A percentile compares a stretch with the other conserved stretches of the same genome.
phyloP scores from a whole-genome alignment of 1,284 basidiomycete genomes.

The Rhodotorula sp. region DNA sequence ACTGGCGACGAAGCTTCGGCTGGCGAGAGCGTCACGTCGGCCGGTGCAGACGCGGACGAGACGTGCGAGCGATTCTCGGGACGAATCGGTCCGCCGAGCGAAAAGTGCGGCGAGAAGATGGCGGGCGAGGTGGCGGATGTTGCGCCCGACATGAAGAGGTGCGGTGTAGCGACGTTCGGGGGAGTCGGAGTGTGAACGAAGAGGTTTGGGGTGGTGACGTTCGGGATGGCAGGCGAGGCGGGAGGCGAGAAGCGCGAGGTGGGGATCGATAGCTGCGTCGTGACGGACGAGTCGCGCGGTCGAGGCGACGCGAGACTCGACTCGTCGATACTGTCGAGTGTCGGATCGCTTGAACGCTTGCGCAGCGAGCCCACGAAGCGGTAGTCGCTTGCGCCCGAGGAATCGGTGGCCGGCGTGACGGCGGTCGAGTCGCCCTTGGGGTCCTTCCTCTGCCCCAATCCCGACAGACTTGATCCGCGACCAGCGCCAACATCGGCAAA shows the following conservation, averaged over 20 bases:
- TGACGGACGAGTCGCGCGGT: slow-evolving; percentile 5
- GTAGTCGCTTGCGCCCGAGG: slow-evolving; percentile 21
- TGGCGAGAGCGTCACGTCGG: slow-evolving; percentile 14
- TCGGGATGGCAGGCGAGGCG: not conserved
- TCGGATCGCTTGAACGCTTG: slow-evolving; percentile 6
- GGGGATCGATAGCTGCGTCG: slow-evolving; percentile 6
- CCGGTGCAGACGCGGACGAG: slow-evolving; percentile 21
- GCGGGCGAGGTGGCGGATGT: not conserved
- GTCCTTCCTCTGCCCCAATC: not conserved
- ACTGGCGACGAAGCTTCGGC: not conserved
- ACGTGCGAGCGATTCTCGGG: slow-evolving; percentile 12
- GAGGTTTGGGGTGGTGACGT: not conserved
- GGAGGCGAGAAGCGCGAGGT: not conserved
- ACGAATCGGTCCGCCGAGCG: not conserved
- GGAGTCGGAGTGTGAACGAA: not conserved
- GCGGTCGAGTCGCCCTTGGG: slow-evolving; percentile 9
- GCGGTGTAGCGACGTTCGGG: not conserved
- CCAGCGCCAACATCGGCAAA: too few relatives aligned
- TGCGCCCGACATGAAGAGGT: not conserved
- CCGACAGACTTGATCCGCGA: too few relatives aligned
- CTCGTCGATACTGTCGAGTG: slow-evolving; percentile 20
- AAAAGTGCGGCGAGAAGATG: not conserved
- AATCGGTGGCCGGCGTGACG: slow-evolving; percentile 17
- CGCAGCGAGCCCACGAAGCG: slow-evolving; percentile 31
- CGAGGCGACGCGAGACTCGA: not conserved